These are phyloP conservation scores for Trichosporon sp. DNA, from an alignment of 1,284 basidiomycete genomes.

Conservation along the genomic window DNA sequence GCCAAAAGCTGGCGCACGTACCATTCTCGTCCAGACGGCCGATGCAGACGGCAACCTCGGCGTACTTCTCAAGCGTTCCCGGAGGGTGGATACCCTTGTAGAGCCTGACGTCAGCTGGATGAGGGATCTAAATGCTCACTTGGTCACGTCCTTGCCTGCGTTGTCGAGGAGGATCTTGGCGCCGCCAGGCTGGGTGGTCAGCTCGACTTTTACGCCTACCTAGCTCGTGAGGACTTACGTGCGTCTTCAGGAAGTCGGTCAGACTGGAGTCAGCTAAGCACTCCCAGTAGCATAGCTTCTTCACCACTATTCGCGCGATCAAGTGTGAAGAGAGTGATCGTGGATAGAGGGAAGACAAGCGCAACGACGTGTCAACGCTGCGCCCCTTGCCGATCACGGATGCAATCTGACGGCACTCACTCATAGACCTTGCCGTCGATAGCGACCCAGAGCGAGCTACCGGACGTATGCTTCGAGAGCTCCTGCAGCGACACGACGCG, in stretches of 20 bases:
- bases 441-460: constrained; percentile 42
- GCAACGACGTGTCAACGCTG: neutral
- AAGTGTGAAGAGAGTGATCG: no score
- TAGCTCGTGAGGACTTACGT: constrained; percentile 27
- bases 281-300: neutral
- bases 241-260: constrained; percentile 36
- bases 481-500: constrained; percentile 31
- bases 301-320: neutral
- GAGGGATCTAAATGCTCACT: constrained; percentile 22
- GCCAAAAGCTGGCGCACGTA: constrained; percentile 61
- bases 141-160: constrained; percentile 44
- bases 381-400: constrained; percentile 3
- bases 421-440: constrained; percentile 53
- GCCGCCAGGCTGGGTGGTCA: constrained; percentile 41
- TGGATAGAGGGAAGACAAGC: no score
- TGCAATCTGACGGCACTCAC: constrained; percentile 31
- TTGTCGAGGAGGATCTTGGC: constrained; percentile 41
- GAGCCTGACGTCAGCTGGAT: constrained; percentile 25
- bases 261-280: constrained; percentile 34
- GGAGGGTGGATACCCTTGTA: constrained; percentile 39
- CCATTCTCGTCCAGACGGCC: constrained; percentile 82
- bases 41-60: constrained; percentile 63
- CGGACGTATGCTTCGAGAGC: constrained; percentile 38
- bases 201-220: neutral
- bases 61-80: constrained; percentile 38